Evolutionary conservation across 441 rosid genomes (phyloP).

Genomic region (Brassica hybrid): DNA sequence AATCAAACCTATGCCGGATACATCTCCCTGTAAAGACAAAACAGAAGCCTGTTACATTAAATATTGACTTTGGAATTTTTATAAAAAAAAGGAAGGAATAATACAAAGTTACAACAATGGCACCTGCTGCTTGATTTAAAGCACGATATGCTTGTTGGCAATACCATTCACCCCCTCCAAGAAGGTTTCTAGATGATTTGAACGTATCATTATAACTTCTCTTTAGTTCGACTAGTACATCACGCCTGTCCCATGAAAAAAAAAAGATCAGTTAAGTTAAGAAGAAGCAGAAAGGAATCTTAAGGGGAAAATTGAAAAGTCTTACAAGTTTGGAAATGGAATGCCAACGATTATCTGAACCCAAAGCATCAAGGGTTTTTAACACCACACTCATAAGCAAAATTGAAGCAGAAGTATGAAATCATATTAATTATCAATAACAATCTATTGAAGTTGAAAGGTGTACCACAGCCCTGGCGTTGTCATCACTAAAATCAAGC

Average conservation of each 20-base stretch:
- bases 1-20: constrained; percentile 86
- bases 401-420: too few species aligned
- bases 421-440: background rate
- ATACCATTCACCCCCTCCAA: constrained; percentile 5
- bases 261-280: background rate
- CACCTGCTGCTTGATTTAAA: constrained; percentile 4
- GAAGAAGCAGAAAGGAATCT: background rate
- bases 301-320: background rate
- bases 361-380: background rate
- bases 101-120: background rate
- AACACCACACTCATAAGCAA: background rate
- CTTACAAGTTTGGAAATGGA: constrained; percentile 4
- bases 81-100: background rate
- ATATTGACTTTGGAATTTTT: background rate
- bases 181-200: constrained; percentile 6
- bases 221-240: background rate
- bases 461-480: constrained; percentile 3
- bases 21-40: constrained; percentile 59
- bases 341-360: background rate
- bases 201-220: background rate
- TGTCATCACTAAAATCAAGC: constrained; percentile 3
- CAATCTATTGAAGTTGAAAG: background rate
- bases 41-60: background rate
- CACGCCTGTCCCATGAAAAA: background rate
- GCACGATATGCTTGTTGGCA: constrained; percentile 3